These are phyloP conservation scores for Quercus berberidifolia DNA, from an alignment of 306 rosid species.

Conservation along the genomic window DNA sequence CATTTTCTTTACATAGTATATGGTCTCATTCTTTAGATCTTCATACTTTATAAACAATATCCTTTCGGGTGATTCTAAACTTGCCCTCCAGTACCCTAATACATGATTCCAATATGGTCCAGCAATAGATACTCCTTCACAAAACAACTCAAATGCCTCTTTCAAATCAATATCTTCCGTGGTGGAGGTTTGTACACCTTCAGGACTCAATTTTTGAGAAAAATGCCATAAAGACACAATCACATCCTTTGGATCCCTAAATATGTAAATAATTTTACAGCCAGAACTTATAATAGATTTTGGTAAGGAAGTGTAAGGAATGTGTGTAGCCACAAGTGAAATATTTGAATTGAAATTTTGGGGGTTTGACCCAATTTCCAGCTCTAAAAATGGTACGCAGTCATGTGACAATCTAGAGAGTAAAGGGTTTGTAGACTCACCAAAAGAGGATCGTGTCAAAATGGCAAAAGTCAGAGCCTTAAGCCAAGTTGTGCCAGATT, in stretches of 20 bases:
- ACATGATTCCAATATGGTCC: slow-evolving; percentile 24
- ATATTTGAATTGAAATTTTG: too few species aligned
- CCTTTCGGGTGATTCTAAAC: slow-evolving; percentile 14
- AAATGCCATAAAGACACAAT: not conserved
- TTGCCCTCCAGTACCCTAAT: slow-evolving; percentile 14
- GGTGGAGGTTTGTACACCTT: not conserved
- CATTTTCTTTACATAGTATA: not conserved
- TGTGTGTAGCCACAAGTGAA: not conserved
- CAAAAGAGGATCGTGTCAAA: not conserved
- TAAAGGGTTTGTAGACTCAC: not conserved
- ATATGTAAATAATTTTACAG: not conserved
- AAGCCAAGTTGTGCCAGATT: not conserved
- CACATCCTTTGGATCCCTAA: not conserved
- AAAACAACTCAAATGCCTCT: slow-evolving; percentile 21
- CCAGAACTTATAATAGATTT: not conserved
- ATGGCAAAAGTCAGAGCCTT: not conserved
- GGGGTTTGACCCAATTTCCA: not conserved
- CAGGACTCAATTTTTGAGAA: not conserved
- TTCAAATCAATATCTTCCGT: not conserved
- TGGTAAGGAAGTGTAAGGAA: not conserved
- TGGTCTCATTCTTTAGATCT: slow-evolving; percentile 6
- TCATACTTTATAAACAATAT: slow-evolving; percentile 10
- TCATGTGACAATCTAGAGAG: not conserved
- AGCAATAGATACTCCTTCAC: not conserved
- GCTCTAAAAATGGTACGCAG: not conserved